These are phyloP conservation scores for Triglochin maritima DNA, from an alignment of 106 monocot species.

Conservation along the genomic window DNA sequence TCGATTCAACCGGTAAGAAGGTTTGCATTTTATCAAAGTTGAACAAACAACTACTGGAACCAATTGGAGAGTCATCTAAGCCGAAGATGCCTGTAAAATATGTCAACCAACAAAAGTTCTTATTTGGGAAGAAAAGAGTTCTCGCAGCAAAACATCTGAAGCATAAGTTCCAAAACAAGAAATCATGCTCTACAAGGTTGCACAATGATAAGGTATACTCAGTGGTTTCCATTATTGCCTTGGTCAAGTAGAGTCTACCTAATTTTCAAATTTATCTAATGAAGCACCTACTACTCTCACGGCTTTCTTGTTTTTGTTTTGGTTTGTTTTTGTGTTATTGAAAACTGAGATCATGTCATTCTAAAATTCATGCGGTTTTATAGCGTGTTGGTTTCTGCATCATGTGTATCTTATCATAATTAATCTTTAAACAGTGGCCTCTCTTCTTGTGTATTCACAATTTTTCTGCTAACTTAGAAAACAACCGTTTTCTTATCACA, in stretches of 20 bases:
- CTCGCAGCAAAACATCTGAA: constrained; percentile 19
- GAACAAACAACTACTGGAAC: constrained; percentile 8
- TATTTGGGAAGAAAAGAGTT: constrained; percentile 12
- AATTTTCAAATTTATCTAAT: background rate
- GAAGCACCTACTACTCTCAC: no score
- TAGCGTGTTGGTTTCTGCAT: no score
- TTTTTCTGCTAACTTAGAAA: no score
- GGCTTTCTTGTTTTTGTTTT: no score
- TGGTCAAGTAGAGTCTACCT: background rate
- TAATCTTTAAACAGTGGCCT: no score
- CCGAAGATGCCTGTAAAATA: constrained; percentile 14
- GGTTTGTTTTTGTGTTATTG: no score
- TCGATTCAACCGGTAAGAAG: constrained; percentile 84
- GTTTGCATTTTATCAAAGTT: constrained; percentile 68
- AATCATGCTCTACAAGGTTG: constrained; percentile 15
- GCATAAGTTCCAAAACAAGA: constrained; percentile 22
- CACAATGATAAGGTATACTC: constrained; percentile 34
- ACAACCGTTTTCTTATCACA: no score
- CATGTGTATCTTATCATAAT: no score
- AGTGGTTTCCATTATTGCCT: background rate
- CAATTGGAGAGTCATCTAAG: constrained; percentile 12
- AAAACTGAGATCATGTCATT: no score
- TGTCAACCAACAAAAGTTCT: constrained; percentile 8
- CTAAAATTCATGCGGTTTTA: no score
- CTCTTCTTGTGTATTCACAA: no score